Conservation (phyloP, 345 rosid genomes). For the Sonneratia alba region DNA sequence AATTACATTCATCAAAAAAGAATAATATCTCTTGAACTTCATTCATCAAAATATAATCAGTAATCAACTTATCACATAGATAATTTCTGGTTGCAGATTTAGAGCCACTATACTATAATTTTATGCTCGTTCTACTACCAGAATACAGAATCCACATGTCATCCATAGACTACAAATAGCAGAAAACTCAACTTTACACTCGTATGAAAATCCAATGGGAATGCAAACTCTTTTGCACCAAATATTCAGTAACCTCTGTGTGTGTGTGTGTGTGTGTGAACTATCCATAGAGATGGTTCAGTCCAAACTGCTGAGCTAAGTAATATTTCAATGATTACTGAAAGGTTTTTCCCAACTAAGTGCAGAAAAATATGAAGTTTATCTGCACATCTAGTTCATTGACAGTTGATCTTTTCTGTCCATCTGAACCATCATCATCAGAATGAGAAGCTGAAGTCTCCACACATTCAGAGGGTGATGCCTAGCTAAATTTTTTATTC, state of each 20-base stretch:
- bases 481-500: slow-evolving; percentile 46
- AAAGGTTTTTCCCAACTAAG: neutral
- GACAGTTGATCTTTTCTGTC: slow-evolving; percentile 28
- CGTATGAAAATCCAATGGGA: too few relatives aligned
- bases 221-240: too few relatives aligned
- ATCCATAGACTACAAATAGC: neutral
- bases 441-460: slow-evolving; percentile 47
- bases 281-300: neutral
- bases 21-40: neutral
- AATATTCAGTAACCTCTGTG: too few relatives aligned
- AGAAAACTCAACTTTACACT: neutral
- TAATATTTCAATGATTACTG: neutral
- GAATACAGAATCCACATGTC: neutral
- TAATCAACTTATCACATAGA: neutral
- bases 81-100: neutral
- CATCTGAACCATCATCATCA: slow-evolving; percentile 60
- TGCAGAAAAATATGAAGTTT: neutral
- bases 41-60: neutral
- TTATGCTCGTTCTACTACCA: neutral
- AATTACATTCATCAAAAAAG: too few relatives aligned
- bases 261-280: too few relatives aligned
- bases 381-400: neutral
- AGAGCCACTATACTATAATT: neutral
- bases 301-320: neutral
- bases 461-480: slow-evolving; percentile 34